These are phyloP conservation scores for Melanogaster broomeanus DNA, from an alignment of 768 basidiomycete genomes.

Conservation along the genomic window DNA sequence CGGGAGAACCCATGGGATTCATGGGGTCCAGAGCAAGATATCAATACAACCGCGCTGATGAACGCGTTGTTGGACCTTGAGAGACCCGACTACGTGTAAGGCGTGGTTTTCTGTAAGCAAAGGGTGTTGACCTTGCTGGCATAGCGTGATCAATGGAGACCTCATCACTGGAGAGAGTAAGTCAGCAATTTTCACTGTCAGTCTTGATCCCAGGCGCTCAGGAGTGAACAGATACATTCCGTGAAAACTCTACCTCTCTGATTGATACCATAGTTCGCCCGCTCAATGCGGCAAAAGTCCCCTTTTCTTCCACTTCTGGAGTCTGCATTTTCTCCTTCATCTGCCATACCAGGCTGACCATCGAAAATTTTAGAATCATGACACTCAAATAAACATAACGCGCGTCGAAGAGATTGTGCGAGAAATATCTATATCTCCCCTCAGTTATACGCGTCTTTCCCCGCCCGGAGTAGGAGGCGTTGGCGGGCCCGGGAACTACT, in stretches of 20 bases:
- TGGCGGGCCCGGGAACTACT: slow-evolving; percentile 70
- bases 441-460: slow-evolving; percentile 64
- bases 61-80: slow-evolving; percentile 55
- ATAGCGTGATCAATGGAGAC: slow-evolving; percentile 71
- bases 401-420: slow-evolving; percentile 67
- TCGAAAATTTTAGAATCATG: slow-evolving; percentile 59
- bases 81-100: slow-evolving; percentile 70
- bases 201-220: neutral
- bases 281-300: slow-evolving; percentile 54
- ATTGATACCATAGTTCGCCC: slow-evolving; percentile 67
- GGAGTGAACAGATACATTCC: slow-evolving; percentile 53
- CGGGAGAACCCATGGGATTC: slow-evolving; percentile 74
- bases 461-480: slow-evolving; percentile 63
- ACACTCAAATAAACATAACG: slow-evolving; percentile 72
- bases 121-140: slow-evolving; percentile 1
- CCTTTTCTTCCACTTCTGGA: slow-evolving; percentile 71
- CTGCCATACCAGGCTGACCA: neutral
- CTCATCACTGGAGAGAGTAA: slow-evolving; percentile 71
- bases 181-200: slow-evolving; percentile 5
- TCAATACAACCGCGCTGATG: slow-evolving; percentile 62
- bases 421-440: slow-evolving; percentile 52
- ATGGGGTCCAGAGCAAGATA: slow-evolving; percentile 70
- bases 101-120: neutral
- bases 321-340: slow-evolving; percentile 38
- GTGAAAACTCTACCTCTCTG: slow-evolving; percentile 63